Evolutionary conservation across 257 asterid genomes (phyloP).

Genomic region (Capsicum baccatum): DNA sequence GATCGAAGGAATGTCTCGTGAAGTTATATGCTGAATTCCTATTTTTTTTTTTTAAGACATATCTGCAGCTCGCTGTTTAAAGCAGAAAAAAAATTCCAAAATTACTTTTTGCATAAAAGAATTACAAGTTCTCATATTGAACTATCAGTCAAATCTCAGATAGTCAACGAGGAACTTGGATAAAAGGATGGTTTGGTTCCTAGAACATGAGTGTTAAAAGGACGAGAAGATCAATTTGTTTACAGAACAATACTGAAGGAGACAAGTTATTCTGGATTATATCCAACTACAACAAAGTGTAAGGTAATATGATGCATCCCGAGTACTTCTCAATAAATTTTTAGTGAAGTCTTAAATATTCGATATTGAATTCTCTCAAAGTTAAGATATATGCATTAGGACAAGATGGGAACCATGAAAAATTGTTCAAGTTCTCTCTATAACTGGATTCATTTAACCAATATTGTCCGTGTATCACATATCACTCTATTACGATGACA

Average conservation of each 20-base stretch:
- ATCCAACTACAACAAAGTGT: slow-evolving; percentile 17
- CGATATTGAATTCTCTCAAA: background rate
- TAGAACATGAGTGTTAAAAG: background rate
- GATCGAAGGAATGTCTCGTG: background rate
- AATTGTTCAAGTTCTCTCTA: background rate
- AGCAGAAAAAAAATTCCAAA: slow-evolving; percentile 19
- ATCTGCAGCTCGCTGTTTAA: background rate
- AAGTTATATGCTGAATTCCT: background rate
- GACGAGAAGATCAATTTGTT: background rate
- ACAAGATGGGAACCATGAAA: background rate
- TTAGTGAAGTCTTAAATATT: background rate
- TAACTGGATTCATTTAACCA: background rate
- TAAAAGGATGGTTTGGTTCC: background rate
- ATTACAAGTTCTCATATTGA: background rate
- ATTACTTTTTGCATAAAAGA: slow-evolving; percentile 15
- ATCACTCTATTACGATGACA: background rate
- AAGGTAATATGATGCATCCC: background rate
- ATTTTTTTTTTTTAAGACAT: background rate
- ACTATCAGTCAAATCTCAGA: background rate
- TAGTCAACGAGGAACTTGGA: slow-evolving; percentile 9
- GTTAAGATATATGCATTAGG: background rate
- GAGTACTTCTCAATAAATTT: background rate
- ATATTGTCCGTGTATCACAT: background rate
- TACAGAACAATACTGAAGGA: background rate
- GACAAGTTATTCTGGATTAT: background rate